Evolutionary conservation across 257 asterid genomes (phyloP).

Genomic region (Gentiana straminea): DNA sequence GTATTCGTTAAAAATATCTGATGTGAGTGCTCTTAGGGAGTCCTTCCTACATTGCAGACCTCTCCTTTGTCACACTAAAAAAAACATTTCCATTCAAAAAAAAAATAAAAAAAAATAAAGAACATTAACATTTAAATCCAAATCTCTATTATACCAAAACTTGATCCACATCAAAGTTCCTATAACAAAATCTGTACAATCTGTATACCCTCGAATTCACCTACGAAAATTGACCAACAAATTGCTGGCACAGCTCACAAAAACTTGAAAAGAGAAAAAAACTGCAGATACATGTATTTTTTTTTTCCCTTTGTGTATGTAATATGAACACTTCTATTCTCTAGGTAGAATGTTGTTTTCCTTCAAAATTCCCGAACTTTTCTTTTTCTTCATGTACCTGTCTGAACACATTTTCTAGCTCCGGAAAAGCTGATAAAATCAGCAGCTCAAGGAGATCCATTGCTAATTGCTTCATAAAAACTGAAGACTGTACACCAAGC

Average conservation of each 20-base stretch:
- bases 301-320: background rate
- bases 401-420: slow-evolving; percentile 56
- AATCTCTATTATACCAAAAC: too few species aligned
- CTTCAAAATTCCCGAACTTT: slow-evolving; percentile 50
- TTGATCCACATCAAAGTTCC: too few species aligned
- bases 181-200: too few species aligned
- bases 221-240: background rate
- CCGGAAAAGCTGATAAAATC: slow-evolving; percentile 76
- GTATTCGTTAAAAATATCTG: too few species aligned
- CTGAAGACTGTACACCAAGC: slow-evolving; percentile 49
- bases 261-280: background rate
- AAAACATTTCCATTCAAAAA: too few species aligned
- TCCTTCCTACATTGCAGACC: too few species aligned
- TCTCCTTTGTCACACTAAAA: too few species aligned
- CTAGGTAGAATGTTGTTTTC: background rate
- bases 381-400: slow-evolving; percentile 52
- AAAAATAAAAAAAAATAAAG: too few species aligned
- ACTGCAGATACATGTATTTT: background rate
- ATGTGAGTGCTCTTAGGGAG: too few species aligned
- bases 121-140: too few species aligned
- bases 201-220: background rate
- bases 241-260: slow-evolving; percentile 4
- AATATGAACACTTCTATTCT: background rate
- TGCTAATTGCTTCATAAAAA: slow-evolving; percentile 74
- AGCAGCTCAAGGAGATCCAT: slow-evolving; percentile 71